Evolutionary conservation across 2,329 filamentous ascomycete species (phyloP), one percentile per base, ranked within the genome.

Genomic region (Sporothrix luriei): DNA sequence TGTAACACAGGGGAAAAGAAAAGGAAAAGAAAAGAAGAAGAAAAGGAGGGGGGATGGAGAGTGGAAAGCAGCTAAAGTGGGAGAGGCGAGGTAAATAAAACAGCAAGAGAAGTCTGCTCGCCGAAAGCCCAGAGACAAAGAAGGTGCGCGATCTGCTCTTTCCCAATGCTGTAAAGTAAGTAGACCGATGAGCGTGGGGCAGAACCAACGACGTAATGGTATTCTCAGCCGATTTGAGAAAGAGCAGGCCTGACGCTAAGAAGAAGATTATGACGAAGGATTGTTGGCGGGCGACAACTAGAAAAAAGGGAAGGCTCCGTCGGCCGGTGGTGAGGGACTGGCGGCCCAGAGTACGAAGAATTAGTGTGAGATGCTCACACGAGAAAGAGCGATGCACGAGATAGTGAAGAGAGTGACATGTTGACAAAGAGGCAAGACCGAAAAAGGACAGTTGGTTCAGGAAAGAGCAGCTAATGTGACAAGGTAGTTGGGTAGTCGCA

Each of bases 171-270:
- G 21, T 29, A 61, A 33, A 61, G 33, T 2, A 33, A 24, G 11
- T 9, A 19, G 11, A 49, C 57, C 6, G 43, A 48, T 14, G 43
- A 21, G 49, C 49, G 49, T 21, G 21, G 24, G 43, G 43, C 33
- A 64, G n/a, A 59, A 33, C 61, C 61, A 64, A 64, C 61, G 61
- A 64, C 61, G 61, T 64, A 64, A 64, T 64, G n/a, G 16, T 40
- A 59, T 13, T 11, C 46, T 64, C 21, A 49, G 43, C 61, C 21
- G 61, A 62, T 19, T 48, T 29, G 24, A 33, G 57, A 43, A 62
- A 62, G 33, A 62, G 57, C 57, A 10, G 5, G 24, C 6, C 14
- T 33, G 61, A 33, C 61, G 61, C 61, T 64, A 64, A 49, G 6
- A 33, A 38, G 6, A 33, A 14, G 16, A 33, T 40, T 49, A 64